Evolutionary conservation across 1,284 basidiomycete species (phyloP), one percentile per base, ranked within the genome.

Genomic region (Puccinia coronata): DNA sequence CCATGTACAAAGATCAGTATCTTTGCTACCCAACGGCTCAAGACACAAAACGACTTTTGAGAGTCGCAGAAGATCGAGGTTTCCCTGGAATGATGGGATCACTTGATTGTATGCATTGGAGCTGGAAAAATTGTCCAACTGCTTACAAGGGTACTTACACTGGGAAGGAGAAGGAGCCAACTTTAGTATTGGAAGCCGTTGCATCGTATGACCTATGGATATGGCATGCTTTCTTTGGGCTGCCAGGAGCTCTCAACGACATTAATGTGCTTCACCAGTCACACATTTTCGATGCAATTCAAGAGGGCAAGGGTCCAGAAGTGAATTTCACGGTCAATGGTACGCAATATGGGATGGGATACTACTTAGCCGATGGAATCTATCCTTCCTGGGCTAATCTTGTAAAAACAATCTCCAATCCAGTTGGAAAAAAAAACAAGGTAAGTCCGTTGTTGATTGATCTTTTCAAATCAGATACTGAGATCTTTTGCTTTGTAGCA

Each of bases 51-150:
- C 14, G 2, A 25, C 20, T 36, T 1, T 34, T 63, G 28, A 18
- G 20, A 47, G 59, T 63, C 3, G 59, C 59, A 12, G 39, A 70
- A 8, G 34, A 41, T 43, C 34, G 34, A 69, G n/a, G 67, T 34
- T 70, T 70, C 25, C 67, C 18, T 5, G 67, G 67, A 2, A 70
- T 70, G 18, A 41, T 70, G 34, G 34, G 67, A 2, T 70, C 39
- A 3, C 14, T 41, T 16, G 36, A 70, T 70, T 51, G 36, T 6
- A 51, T 71, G 69, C 43, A 71, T 25, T 71, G 69, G 69, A 20
- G 18, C 20, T 71, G 31, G n/a, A 47, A 9, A 47, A 47, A 47
- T 1, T 47, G 12, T 47, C 43, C 8, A 9, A 47, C 20, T 47
- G 23, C 9, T n/a, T 43, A 71, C 25, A 6, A 41, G 12, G 43